These are phyloP conservation scores for Trichophyton simii DNA, from an alignment of 2,329 filamentous ascomycete genomes.

Conservation along the genomic window DNA sequence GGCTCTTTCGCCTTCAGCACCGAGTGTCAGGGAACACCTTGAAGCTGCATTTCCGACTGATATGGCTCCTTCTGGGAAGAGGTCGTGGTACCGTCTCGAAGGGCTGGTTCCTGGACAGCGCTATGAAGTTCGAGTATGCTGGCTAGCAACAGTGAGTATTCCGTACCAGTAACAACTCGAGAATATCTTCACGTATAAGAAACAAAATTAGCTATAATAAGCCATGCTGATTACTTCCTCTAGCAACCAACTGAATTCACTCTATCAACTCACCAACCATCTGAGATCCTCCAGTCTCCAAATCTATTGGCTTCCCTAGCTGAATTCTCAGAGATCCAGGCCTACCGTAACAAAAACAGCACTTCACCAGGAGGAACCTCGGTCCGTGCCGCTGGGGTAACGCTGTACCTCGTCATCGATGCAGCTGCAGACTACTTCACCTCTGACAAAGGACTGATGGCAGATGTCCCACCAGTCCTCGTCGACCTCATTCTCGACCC, in stretches of 20 bases:
- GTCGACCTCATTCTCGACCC: constrained; percentile 80
- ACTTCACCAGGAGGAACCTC: constrained; percentile 1
- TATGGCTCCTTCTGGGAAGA: constrained; percentile 42
- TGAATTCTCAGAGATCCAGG: constrained; percentile 45
- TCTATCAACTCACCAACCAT: constrained; percentile 52
- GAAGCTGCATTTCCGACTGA: constrained; percentile 54
- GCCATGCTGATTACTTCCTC: neutral
- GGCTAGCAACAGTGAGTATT: constrained; percentile 65
- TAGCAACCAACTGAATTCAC: constrained; percentile 79
- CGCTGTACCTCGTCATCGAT: constrained; percentile 60
- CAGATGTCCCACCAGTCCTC: constrained; percentile 55
- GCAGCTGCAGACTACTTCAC: constrained; percentile 80
- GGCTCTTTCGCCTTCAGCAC: constrained; percentile 47
- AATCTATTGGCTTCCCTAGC: constrained; percentile 54
- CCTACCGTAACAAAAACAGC: constrained; percentile 20
- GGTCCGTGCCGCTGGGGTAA: constrained; percentile 27
- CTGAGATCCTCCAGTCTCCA: constrained; percentile 49
- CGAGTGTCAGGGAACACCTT: constrained; percentile 50
- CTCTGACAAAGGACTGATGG: constrained; percentile 62
- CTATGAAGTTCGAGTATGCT: constrained; percentile 88
- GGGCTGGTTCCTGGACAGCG: constrained; percentile 56
- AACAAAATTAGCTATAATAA: neutral
- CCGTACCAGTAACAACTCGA: neutral
- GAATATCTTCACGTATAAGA: neutral
- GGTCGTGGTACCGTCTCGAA: constrained; percentile 70